Conservation (phyloP, 106 monocot genomes). For the Dioscorea dumetorum region DNA sequence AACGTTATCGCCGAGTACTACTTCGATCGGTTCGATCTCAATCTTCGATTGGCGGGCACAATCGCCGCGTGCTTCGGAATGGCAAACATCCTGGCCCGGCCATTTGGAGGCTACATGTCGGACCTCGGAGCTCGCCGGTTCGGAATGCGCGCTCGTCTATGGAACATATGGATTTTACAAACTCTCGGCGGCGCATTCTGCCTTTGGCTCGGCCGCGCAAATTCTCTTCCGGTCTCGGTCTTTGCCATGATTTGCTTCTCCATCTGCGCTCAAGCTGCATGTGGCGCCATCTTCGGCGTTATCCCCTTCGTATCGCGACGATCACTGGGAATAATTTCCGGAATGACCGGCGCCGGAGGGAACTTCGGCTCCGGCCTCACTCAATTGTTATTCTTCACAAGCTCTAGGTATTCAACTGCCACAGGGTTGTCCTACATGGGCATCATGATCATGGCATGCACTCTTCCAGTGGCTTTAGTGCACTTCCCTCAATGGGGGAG, state of each 20-base stretch:
- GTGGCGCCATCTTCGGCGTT: slow-evolving; percentile 53
- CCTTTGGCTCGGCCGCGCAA: slow-evolving; percentile 43
- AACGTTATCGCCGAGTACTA: slow-evolving; percentile 47
- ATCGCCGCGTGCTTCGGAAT: slow-evolving; percentile 67
- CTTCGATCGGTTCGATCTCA: slow-evolving; percentile 39
- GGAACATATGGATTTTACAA: slow-evolving; percentile 60
- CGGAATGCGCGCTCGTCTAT: slow-evolving; percentile 61
- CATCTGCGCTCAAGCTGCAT: slow-evolving; percentile 56
- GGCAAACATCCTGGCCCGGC: slow-evolving; percentile 56
- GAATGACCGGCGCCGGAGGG: slow-evolving; percentile 45
- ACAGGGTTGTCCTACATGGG: slow-evolving; percentile 38
- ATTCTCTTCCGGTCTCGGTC: slow-evolving; percentile 31
- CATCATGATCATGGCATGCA: slow-evolving; percentile 49
- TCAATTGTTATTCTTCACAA: slow-evolving; percentile 68
- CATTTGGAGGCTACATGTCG: slow-evolving; percentile 46
- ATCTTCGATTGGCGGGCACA: slow-evolving; percentile 27
- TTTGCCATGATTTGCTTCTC: slow-evolving; percentile 57
- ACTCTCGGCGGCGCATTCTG: slow-evolving; percentile 59
- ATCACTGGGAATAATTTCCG: slow-evolving; percentile 28
- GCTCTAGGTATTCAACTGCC: slow-evolving; percentile 26
- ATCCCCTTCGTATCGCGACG: slow-evolving; percentile 60
- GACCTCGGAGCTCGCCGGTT: slow-evolving; percentile 23
- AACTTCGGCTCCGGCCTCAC: slow-evolving; percentile 67
- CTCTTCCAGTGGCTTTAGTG: slow-evolving; percentile 24
- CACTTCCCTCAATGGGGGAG: slow-evolving; percentile 60